Percentiles rank a stretch among this genome's conserved stretches.
These are phyloP conservation scores for Paracamarosporium sp. DNA, from an alignment of 2,329 filamentous ascomycete species.

Conservation along the genomic window DNA sequence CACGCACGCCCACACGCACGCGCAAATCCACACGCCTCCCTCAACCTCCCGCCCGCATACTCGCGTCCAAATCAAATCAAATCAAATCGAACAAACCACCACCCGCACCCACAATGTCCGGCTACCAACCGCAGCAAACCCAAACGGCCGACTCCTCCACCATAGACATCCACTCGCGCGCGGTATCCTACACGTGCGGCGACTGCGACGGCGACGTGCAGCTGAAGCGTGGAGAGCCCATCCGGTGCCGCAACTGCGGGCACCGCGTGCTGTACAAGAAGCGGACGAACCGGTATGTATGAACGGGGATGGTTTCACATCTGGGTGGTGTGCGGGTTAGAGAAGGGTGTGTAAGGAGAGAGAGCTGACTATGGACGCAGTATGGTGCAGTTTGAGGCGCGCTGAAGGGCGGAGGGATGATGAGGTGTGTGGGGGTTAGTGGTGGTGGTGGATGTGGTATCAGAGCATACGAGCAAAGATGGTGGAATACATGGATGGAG, in stretches of 20 bases:
- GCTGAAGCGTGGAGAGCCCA: slow-evolving; percentile 78
- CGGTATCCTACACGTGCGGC: slow-evolving; percentile 68
- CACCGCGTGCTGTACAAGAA: slow-evolving; percentile 98
- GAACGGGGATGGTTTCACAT: too few species aligned
- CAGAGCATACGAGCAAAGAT: not conserved
- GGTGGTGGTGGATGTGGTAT: too few species aligned
- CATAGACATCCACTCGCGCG: slow-evolving; percentile 51
- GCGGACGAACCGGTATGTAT: slow-evolving; percentile 87
- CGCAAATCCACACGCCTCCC: not conserved
- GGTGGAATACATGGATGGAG: not conserved
- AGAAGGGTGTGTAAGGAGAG: too few species aligned
- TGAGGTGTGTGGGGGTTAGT: not conserved
- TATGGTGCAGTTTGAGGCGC: slow-evolving; percentile 98
- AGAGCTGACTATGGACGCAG: slow-evolving; percentile 49
- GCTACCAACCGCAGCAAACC: slow-evolving; percentile 40
- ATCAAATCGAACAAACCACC: not conserved
- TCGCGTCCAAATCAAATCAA: too few species aligned
- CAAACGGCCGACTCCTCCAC: slow-evolving; percentile 61
- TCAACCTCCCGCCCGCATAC: not conserved
- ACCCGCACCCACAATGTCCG: not conserved
- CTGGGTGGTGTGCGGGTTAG: too few species aligned
- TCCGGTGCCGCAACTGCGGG: slow-evolving; percentile 90
- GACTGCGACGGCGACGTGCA: slow-evolving; percentile 82
- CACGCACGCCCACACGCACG: not conserved
- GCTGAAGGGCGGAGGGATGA: slow-evolving; percentile 56